Conservation (phyloP, 2,329 filamentous ascomycete genomes). For the Leptographium galeiforme region DNA sequence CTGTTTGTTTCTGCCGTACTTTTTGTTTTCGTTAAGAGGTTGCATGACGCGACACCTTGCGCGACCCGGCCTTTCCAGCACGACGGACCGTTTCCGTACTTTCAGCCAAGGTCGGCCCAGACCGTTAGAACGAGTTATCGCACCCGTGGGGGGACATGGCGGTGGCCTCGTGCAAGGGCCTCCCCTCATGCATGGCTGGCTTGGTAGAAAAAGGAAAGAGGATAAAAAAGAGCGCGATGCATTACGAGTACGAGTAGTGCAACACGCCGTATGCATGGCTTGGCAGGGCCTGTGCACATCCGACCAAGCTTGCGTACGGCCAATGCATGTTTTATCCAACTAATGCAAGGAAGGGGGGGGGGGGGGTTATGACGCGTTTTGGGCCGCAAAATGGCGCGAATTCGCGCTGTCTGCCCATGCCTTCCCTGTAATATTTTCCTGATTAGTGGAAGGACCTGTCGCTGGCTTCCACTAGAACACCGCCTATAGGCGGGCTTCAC, state of each 20-base stretch:
- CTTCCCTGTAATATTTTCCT: neutral
- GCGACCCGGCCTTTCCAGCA: conserved; percentile 1
- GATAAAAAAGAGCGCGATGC: neutral
- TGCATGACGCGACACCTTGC: neutral
- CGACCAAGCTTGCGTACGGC: neutral
- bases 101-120: neutral
- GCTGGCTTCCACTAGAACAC: neutral
- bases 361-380: neutral
- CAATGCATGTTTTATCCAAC: conserved; percentile 5
- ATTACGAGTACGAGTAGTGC: neutral
- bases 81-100: neutral
- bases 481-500: too few relatives aligned
- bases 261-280: neutral
- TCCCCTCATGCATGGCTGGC: neutral
- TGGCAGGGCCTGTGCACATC: conserved; percentile 1
- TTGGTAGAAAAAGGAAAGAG: neutral
- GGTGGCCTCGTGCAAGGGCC: neutral
- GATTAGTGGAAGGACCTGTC: neutral
- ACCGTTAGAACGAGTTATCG: neutral
- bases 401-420: neutral
- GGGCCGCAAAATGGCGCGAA: neutral
- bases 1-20: neutral
- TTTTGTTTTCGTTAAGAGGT: neutral
- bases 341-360: conserved; percentile 10
- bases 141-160: neutral